Base-by-base conservation (phyloP, 352 stramenopile genomes). In the Chrysophaeum taylorii region DNA sequence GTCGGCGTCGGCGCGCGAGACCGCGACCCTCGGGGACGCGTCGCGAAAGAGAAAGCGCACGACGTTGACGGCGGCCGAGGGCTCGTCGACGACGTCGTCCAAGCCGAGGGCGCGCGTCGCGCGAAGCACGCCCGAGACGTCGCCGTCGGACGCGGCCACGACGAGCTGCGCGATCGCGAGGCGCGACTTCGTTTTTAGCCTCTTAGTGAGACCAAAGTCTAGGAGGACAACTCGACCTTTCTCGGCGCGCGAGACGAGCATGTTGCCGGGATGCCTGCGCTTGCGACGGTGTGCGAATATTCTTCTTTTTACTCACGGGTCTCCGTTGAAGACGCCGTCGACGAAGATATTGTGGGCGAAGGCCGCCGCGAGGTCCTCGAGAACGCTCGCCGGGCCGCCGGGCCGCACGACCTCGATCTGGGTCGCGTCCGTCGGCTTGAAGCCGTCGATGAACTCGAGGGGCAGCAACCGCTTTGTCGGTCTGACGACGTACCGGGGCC, bases 301-400 rank as follows among this genome's bases (percentile, higher is more conserved):
- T n/a, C n/a, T n/a, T n/a, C n/a, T n/a, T n/a, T n/a, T n/a, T n/a
- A n/a, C n/a, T n/a, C n/a, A n/a, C n/a, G 87, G 87, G 64, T 92
- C 87, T 35, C 85, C 87, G 62, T 92, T 92, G 70, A 92, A 92
- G 61, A 81, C 89, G 25, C 87, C 87, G 57, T 92, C 77, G n/a
- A 92, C 31, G 5, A 54, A 23, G 23, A 54, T 54, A 4, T 14
- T 54, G 18, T 16, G 9, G 2, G 64, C 70, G 37, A 76, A 76
- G 23, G 73, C 71, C 27, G 57, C 82, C 69, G 91, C 91, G 66
- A 94, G 90, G 45, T 54, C 45, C 18, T 25, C 12, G 7, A 54
- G 21, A 16, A 54, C 7, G 7, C 31, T n/a, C n/a, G n/a, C n/a
- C n/a, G n/a, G n/a, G n/a, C n/a, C n/a, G n/a, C n/a, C n/a, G n/a